Conservation (phyloP, 2,329 filamentous ascomycete species). For the Uncinocarpus reesii region DNA sequence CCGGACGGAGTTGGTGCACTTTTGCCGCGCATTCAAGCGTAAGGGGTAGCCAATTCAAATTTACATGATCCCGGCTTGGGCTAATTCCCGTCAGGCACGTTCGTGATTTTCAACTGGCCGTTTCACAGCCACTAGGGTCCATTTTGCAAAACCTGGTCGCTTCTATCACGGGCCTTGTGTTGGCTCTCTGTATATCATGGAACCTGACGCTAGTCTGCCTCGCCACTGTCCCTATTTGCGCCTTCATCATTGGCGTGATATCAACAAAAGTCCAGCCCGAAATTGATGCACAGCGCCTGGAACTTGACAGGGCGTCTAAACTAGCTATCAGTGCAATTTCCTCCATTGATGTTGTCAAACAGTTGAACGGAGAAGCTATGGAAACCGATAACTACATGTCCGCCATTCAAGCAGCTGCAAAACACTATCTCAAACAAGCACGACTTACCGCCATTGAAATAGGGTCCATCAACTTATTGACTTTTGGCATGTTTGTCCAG, state of each 20-base stretch:
- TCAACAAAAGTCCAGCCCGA: slow-evolving; percentile 53
- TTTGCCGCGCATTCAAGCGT: slow-evolving; percentile 64
- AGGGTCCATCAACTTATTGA: slow-evolving; percentile 62
- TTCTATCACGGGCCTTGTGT: slow-evolving; percentile 52
- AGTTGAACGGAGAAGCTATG: slow-evolving; percentile 62
- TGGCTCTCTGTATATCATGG: slow-evolving; percentile 76
- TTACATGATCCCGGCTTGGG: slow-evolving; percentile 11
- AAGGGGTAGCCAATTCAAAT: slow-evolving; percentile 26
- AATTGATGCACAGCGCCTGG: slow-evolving; percentile 57
- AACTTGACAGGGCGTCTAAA: slow-evolving; percentile 62
- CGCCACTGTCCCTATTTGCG: slow-evolving; percentile 59
- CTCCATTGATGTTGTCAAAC: slow-evolving; percentile 77
- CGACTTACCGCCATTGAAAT: slow-evolving; percentile 61
- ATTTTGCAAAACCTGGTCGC: slow-evolving; percentile 55
- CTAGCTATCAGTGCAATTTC: slow-evolving; percentile 57
- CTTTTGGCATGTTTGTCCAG: slow-evolving; percentile 68
- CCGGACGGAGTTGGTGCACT: slow-evolving; percentile 62
- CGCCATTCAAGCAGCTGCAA: slow-evolving; percentile 49
- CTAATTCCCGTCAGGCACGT: slow-evolving; percentile 52
- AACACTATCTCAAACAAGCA: slow-evolving; percentile 58
- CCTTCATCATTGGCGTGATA: slow-evolving; percentile 49
- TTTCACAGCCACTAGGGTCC: slow-evolving; percentile 68
- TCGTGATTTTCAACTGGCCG: slow-evolving; percentile 68
- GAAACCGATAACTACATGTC: slow-evolving; percentile 57
- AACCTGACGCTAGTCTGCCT: slow-evolving; percentile 71